Evolutionary conservation across 2,329 filamentous ascomycete species (phyloP).

Genomic region (Leptographium wingfieldii): DNA sequence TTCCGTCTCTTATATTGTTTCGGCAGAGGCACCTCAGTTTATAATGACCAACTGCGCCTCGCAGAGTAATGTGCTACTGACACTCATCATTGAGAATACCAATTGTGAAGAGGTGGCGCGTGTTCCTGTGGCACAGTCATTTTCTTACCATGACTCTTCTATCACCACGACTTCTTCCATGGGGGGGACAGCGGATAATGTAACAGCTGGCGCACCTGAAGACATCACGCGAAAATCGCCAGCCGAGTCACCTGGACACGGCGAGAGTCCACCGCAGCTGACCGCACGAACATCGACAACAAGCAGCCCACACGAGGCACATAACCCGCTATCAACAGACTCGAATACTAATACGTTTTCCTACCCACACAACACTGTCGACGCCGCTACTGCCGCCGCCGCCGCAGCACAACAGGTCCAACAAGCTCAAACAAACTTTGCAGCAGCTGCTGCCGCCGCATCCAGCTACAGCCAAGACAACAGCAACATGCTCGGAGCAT

Average conservation of each 20-base stretch:
- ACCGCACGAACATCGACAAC: slow-evolving; percentile 18
- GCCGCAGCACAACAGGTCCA: slow-evolving; percentile 24
- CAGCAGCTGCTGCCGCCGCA: slow-evolving; percentile 7
- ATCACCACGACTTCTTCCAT: slow-evolving; percentile 14
- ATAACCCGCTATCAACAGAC: slow-evolving; percentile 20
- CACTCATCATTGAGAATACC: slow-evolving; percentile 38
- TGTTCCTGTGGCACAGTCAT: slow-evolving; percentile 30
- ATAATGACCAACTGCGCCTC: slow-evolving; percentile 36
- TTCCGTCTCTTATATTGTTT: slow-evolving; percentile 45
- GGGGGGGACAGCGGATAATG: slow-evolving; percentile 3
- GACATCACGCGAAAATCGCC: slow-evolving; percentile 27
- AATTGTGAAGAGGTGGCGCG: slow-evolving; percentile 40
- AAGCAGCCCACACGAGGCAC: slow-evolving; percentile 18
- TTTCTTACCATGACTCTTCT: slow-evolving; percentile 27
- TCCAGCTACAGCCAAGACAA: slow-evolving; percentile 24
- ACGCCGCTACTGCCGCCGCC: slow-evolving; percentile 34
- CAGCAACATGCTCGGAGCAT: slow-evolving; percentile 42
- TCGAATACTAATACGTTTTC: slow-evolving; percentile 42
- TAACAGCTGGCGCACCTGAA: slow-evolving; percentile 23
- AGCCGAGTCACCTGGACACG: slow-evolving; percentile 29
- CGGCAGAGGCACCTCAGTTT: slow-evolving; percentile 55
- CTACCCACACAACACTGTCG: slow-evolving; percentile 39
- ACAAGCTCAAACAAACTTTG: slow-evolving; percentile 21
- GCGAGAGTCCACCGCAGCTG: slow-evolving; percentile 27
- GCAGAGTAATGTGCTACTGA: slow-evolving; percentile 38